phyloP scores from a whole-genome alignment of 495 filamentous ascomycete genomes.

The Aspergillus coremiiformis region DNA sequence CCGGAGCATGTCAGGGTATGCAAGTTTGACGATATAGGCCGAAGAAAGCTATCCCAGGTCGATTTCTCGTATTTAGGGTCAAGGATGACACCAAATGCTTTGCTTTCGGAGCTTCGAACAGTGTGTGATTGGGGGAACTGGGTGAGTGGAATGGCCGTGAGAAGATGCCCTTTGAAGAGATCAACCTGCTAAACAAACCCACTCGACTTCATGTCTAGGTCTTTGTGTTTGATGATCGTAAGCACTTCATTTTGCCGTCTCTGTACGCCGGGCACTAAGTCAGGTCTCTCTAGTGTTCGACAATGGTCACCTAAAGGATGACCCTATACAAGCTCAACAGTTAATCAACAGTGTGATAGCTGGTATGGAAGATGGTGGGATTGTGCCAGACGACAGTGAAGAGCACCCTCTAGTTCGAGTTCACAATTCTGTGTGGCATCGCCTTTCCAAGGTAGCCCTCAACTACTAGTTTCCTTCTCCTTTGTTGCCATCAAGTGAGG shows the following conservation, averaged over 20 bases:
- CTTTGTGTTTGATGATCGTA: conserved; percentile 24
- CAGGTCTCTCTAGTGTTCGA: conserved; percentile 22
- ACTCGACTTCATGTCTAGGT: conserved; percentile 9
- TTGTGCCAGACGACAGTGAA: not conserved
- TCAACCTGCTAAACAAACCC: not conserved
- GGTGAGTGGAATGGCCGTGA: conserved; percentile 9
- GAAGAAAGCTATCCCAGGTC: conserved; percentile 5
- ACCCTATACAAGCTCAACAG: conserved; percentile 15
- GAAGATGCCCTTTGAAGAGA: not conserved
- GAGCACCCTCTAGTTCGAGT: conserved; percentile 10
- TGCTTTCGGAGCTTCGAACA: conserved; percentile 15
- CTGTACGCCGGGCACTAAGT: not conserved
- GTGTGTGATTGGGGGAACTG: conserved; percentile 30
- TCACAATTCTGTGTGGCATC: conserved; percentile 18
- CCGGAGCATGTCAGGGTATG: conserved; percentile 9
- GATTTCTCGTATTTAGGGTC: conserved; percentile 16
- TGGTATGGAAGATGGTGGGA: conserved; percentile 9
- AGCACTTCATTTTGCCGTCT: not conserved
- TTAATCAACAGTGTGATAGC: conserved; percentile 17
- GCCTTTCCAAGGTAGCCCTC: conserved; percentile 7
- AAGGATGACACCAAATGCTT: conserved; percentile 18
- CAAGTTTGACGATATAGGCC: conserved; percentile 3
- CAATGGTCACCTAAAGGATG: conserved; percentile 19
- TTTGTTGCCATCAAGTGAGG: not conserved
- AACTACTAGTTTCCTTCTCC: not conserved